phyloP scores from a whole-genome alignment of 2,329 filamentous ascomycete species.

The Xylaria sp. region DNA sequence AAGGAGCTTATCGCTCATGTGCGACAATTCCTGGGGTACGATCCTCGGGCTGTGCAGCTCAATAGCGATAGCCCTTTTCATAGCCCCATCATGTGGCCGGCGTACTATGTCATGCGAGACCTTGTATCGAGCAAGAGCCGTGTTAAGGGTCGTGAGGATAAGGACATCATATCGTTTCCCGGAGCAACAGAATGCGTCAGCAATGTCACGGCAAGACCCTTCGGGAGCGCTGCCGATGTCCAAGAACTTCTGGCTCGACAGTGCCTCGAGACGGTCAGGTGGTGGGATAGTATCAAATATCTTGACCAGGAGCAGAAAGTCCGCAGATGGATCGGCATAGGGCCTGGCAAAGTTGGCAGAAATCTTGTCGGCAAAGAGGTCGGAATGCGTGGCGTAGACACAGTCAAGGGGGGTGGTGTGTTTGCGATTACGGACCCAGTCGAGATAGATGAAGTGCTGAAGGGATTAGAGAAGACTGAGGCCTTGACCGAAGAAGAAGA shows the following conservation, averaged over 20 bases:
- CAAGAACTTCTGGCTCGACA: slow-evolving; percentile 83
- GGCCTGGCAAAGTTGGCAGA: slow-evolving; percentile 90
- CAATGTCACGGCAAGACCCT: slow-evolving; percentile 86
- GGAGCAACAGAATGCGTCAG: slow-evolving; percentile 81
- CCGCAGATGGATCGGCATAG: slow-evolving; percentile 88
- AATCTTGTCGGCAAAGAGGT: slow-evolving; percentile 97
- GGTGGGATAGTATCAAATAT: slow-evolving; percentile 95
- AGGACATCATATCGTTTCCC: slow-evolving; percentile 80
- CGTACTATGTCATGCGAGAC: slow-evolving; percentile 76
- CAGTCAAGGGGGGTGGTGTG: slow-evolving; percentile 87
- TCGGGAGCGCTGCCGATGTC: slow-evolving; percentile 76
- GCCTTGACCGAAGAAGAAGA: slow-evolving; percentile 62
- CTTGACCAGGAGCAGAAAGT: slow-evolving; percentile 86
- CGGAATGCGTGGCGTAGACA: slow-evolving; percentile 81
- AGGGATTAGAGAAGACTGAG: slow-evolving; percentile 73
- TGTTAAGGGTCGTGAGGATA: slow-evolving; percentile 62
- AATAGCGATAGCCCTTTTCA: slow-evolving; percentile 93
- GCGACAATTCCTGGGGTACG: slow-evolving; percentile 89
- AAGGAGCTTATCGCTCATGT: slow-evolving; percentile 84
- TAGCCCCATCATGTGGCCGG: slow-evolving; percentile 90
- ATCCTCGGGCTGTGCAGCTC: slow-evolving; percentile 85
- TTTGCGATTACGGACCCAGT: slow-evolving; percentile 89
- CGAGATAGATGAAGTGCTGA: slow-evolving; percentile 76
- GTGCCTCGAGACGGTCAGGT: slow-evolving; percentile 90
- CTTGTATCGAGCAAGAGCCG: slow-evolving; percentile 71